Conservation (phyloP, 768 basidiomycete species). For the Rhodotorula babjevae region DNA sequence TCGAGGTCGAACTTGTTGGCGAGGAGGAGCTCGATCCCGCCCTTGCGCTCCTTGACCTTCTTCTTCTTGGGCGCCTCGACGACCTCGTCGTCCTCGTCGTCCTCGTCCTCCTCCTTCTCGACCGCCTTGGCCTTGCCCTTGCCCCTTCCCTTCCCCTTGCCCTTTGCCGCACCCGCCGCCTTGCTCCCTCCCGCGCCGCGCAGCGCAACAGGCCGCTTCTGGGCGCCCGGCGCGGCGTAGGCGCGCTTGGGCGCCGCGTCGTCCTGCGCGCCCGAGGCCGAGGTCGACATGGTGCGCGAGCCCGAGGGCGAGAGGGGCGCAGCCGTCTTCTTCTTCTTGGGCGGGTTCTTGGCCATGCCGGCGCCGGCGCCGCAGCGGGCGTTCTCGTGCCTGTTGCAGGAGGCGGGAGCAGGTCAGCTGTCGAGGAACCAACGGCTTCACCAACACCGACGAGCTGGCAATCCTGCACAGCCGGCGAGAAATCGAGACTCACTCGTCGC, state of each 20-base stretch:
- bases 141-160: not conserved
- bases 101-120: not conserved
- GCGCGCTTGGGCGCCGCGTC: not conserved
- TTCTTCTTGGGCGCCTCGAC: not conserved
- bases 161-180: not conserved
- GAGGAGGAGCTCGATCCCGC: slow-evolving; percentile 14
- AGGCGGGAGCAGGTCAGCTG: too few species aligned
- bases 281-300: not conserved
- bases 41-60: not conserved
- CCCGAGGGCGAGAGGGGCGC: not conserved
- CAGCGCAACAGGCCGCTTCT: slow-evolving; percentile 16
- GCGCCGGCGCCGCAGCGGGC: not conserved
- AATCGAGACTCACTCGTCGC: slow-evolving; percentile 30
- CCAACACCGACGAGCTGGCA: too few species aligned
- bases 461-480: too few species aligned
- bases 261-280: not conserved
- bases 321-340: not conserved
- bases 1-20: slow-evolving; percentile 36
- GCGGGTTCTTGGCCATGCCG: not conserved
- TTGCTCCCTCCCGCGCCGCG: not conserved
- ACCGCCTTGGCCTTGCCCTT: not conserved
- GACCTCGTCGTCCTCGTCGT: not conserved
- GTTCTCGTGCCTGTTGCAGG: slow-evolving; percentile 20
- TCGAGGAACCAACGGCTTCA: too few species aligned
- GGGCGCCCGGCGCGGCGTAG: not conserved